phyloP scores from a whole-genome alignment of 176 grass and related monocot species.

The Avena sativa region DNA sequence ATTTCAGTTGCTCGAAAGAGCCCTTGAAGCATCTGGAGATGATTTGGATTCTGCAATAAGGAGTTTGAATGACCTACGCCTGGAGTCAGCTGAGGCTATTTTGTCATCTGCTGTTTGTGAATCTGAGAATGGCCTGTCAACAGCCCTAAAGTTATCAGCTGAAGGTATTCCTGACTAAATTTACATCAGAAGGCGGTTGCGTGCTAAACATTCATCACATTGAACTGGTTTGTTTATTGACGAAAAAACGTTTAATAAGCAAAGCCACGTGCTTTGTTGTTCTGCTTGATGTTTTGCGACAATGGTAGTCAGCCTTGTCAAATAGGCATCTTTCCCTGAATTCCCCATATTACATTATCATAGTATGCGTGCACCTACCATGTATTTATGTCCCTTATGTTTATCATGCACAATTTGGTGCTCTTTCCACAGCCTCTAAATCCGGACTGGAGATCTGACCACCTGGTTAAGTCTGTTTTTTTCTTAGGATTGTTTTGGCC shows the following conservation, averaged over 20 bases:
- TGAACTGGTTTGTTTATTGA: not conserved
- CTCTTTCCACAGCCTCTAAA: not conserved
- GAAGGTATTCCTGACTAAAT: conserved; percentile 53
- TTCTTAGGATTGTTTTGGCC: not conserved
- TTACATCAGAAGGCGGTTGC: conserved; percentile 11
- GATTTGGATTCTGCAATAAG: conserved; percentile 84
- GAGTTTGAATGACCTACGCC: conserved; percentile 60
- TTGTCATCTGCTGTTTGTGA: conserved; percentile 42
- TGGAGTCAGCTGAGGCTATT: conserved; percentile 55
- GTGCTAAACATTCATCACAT: not conserved
- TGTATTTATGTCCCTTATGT: not conserved
- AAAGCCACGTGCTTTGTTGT: not conserved
- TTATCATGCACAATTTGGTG: not conserved
- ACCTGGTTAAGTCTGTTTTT: not conserved
- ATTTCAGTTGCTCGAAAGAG: conserved; percentile 79
- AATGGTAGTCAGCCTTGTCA: not conserved
- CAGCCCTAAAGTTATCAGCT: conserved; percentile 45
- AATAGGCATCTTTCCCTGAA: not conserved
- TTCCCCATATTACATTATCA: not conserved
- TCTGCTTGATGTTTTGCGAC: not conserved
- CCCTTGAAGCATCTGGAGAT: conserved; percentile 79
- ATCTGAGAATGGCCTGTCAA: conserved; percentile 48
- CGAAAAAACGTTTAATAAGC: not conserved
- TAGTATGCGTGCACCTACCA: not conserved
- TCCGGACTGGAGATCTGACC: not conserved